Evolutionary conservation across 306 rosid species (phyloP).

Genomic region (Prunus mume): DNA sequence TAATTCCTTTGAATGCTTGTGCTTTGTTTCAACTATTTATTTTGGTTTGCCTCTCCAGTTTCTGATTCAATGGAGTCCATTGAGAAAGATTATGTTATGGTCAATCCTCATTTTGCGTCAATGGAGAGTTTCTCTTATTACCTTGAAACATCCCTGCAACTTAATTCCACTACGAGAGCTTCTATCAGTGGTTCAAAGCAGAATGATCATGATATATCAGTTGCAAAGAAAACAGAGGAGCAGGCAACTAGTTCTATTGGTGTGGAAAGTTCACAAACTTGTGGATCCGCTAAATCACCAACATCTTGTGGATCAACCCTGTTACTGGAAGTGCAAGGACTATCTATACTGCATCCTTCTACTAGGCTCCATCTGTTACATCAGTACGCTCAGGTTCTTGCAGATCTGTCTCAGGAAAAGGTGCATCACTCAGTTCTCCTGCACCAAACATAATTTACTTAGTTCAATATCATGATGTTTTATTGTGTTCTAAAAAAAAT

Average conservation of each 20-base stretch:
- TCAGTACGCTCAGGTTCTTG: conserved; percentile 63
- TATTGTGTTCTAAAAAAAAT: not conserved
- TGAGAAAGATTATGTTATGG: conserved; percentile 79
- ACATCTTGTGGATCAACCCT: conserved; percentile 37
- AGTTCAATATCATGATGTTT: not conserved
- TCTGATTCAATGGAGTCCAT: conserved; percentile 74
- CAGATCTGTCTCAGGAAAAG: conserved; percentile 67
- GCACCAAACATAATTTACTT: not conserved
- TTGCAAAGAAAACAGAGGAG: conserved; percentile 33
- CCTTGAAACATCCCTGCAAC: conserved; percentile 55
- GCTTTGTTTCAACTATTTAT: conserved; percentile 21
- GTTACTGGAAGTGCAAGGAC: conserved; percentile 51
- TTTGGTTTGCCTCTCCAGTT: conserved; percentile 41
- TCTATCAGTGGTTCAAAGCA: conserved; percentile 35
- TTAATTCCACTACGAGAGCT: conserved; percentile 31
- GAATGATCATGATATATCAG: conserved; percentile 35
- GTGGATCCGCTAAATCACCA: conserved; percentile 24
- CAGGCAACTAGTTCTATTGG: conserved; percentile 27
- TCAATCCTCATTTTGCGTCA: conserved; percentile 55
- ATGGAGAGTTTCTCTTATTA: conserved; percentile 59
- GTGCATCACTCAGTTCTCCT: conserved; percentile 26
- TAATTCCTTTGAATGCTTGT: conserved; percentile 1
- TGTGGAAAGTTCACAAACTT: conserved; percentile 29
- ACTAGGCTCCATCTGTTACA: conserved; percentile 57
- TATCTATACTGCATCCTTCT: conserved; percentile 57